Base-by-base conservation (phyloP, 176 grass and related monocot species). In the Tillandsia leiboldiana region DNA sequence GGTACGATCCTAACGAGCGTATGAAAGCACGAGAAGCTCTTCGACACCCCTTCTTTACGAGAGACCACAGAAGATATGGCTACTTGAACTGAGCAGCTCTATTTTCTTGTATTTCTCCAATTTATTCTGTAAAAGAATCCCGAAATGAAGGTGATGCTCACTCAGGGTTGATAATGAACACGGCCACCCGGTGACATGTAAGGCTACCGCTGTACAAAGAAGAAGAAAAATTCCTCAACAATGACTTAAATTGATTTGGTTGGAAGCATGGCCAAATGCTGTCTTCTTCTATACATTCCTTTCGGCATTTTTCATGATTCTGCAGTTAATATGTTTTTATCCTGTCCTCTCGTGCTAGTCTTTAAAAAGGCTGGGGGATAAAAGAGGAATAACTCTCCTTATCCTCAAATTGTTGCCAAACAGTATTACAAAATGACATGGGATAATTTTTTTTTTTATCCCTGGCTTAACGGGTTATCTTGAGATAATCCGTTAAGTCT, bases 31-130 rank as follows among this genome's bases (percentile, higher is more conserved):
- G 68, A 49, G 86, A 96, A 50, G 93, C 93, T 66, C 88, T 96
- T 85, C 68, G 77, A 65, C 93, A 97, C 62, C 93, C 93, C 42
- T 97, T 96, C 74, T 97, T 97, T 75, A 85, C 81, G 1, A 85
- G 86, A 87, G 87, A 78, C 78, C 70, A 86, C 80, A 87, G 86
- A 96, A 86, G 81, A 87, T 96, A 56, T 81, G 88, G 80, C 22
- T 73, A 71, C 68, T 50, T 49, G 24, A 48, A 51, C 28, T 23
- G 33, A 13, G 48, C 12, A 12, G 68, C 10, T 18, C 28, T 71
- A 53, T 49, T 56, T 15, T 24, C 59, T 18, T 54, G 24, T 63
- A 3, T 78, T 81, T 75, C 68, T 78, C 82, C 78, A 47, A 84
- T 88, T 82, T 49, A 51, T 80, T 81, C 74, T 85, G 78, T 88